Conservation (phyloP, 345 rosid genomes). For the Limnanthes douglasii region DNA sequence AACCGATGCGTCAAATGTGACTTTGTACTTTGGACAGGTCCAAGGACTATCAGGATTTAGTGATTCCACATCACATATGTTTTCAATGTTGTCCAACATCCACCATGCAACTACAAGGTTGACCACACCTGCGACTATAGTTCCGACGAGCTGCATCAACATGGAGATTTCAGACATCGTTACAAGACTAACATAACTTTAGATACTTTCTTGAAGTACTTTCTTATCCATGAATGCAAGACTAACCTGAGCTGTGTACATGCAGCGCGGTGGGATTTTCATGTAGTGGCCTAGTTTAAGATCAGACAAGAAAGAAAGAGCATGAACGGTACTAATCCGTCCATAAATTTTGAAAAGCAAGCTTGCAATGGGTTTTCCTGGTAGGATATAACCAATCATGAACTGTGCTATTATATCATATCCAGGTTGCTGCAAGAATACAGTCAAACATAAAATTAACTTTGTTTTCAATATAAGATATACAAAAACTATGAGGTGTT, state of each 20-base stretch:
- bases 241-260: conserved; percentile 86
- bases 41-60: conserved; percentile 83
- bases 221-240: too few species aligned
- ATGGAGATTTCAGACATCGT: too few species aligned
- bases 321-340: conserved; percentile 86
- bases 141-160: conserved; percentile 53
- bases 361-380: conserved; percentile 93
- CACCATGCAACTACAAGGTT: conserved; percentile 99
- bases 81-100: conserved; percentile 83
- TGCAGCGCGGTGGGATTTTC: conserved; percentile 97
- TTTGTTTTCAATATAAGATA: too few species aligned
- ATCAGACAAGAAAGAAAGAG: conserved; percentile 92
- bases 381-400: conserved; percentile 78
- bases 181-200: too few species aligned
- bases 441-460: too few species aligned
- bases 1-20: conserved; percentile 93
- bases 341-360: conserved; percentile 95
- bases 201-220: too few species aligned
- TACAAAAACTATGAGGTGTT: too few species aligned
- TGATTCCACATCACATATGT: conserved; percentile 68
- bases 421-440: conserved; percentile 99
- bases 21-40: conserved; percentile 98
- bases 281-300: conserved; percentile 98
- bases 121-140: conserved; percentile 58
- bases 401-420: conserved; percentile 97